Evolutionary conservation across 148 eudicot species (phyloP).

Genomic region (Fagopyrum esculentum): DNA sequence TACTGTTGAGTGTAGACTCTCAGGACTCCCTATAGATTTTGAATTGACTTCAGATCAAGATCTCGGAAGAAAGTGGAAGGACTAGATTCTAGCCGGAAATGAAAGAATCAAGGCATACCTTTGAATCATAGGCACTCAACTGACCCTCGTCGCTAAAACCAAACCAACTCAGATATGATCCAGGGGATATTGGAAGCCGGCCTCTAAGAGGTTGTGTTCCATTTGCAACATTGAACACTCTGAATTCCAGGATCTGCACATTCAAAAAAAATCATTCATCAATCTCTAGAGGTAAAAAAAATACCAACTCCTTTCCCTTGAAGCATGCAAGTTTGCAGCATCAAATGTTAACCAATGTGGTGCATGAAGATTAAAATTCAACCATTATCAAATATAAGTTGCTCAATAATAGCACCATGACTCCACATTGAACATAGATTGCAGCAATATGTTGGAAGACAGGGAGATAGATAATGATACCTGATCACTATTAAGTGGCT

Average conservation of each 20-base stretch:
- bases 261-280: slow-evolving; percentile 7
- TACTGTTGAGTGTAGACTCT: slow-evolving; percentile 77
- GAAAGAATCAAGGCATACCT: slow-evolving; percentile 36
- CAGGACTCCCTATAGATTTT: slow-evolving; percentile 55
- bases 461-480: slow-evolving; percentile 21
- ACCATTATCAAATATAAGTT: not conserved
- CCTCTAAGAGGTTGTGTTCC: slow-evolving; percentile 65
- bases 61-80: slow-evolving; percentile 1
- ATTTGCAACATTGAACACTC: slow-evolving; percentile 56
- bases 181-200: slow-evolving; percentile 76
- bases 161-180: slow-evolving; percentile 75
- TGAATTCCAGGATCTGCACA: slow-evolving; percentile 81
- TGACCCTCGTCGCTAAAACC: slow-evolving; percentile 96
- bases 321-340: slow-evolving; percentile 4
- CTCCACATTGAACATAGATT: not conserved
- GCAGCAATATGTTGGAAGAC: not conserved
- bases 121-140: slow-evolving; percentile 82
- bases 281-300: not conserved
- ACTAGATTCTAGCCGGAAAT: not conserved
- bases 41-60: not conserved
- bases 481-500: slow-evolving; percentile 81
- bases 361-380: not conserved
- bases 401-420: not conserved
- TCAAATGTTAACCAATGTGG: not conserved
- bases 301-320: not conserved